phyloP scores from a whole-genome alignment of 1,284 basidiomycete species.

The Heimioporus punctisporus region DNA sequence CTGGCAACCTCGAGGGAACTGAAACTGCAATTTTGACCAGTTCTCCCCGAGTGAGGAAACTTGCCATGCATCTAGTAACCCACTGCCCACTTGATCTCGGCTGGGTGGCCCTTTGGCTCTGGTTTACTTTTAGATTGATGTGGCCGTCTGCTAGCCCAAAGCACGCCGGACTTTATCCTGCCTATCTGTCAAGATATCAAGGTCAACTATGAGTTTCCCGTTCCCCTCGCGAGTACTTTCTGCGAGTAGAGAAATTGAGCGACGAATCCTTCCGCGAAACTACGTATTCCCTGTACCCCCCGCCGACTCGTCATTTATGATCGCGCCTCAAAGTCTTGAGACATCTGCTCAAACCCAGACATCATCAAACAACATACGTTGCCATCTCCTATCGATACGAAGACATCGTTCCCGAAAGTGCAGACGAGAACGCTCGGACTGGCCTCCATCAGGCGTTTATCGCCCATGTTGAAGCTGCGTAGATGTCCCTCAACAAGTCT shows the following conservation, averaged over 20 bases:
- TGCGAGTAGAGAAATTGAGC: conserved; percentile 12
- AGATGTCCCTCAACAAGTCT: conserved; percentile 9
- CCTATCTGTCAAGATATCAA: conserved; percentile 19
- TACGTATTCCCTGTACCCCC: conserved; percentile 21
- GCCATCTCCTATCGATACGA: conserved; percentile 20
- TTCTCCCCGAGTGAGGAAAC: conserved; percentile 4
- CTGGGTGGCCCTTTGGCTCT: conserved; percentile 10
- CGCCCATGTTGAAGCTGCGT: conserved; percentile 1
- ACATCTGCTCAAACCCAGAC: background rate
- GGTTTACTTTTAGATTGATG: conserved; percentile 6
- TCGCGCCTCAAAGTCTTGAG: conserved; percentile 2
- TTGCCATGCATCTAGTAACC: conserved; percentile 21
- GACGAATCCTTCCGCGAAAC: conserved; percentile 3
- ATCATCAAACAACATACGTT: conserved; percentile 19
- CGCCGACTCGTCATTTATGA: conserved; percentile 18
- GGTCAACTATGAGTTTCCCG: conserved; percentile 28
- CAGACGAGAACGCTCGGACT: background rate
- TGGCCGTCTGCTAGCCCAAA: conserved; percentile 11
- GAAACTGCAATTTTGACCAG: conserved; percentile 5
- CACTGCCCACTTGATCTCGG: conserved; percentile 6
- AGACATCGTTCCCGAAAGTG: conserved; percentile 10
- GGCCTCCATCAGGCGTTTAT: conserved; percentile 5
- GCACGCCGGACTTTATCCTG: conserved; percentile 10
- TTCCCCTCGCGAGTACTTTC: conserved; percentile 24
- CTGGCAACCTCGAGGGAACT: background rate